Evolutionary conservation across 176 grass and related monocot genomes (phyloP).

Genomic region (Oryza glumipatula): DNA sequence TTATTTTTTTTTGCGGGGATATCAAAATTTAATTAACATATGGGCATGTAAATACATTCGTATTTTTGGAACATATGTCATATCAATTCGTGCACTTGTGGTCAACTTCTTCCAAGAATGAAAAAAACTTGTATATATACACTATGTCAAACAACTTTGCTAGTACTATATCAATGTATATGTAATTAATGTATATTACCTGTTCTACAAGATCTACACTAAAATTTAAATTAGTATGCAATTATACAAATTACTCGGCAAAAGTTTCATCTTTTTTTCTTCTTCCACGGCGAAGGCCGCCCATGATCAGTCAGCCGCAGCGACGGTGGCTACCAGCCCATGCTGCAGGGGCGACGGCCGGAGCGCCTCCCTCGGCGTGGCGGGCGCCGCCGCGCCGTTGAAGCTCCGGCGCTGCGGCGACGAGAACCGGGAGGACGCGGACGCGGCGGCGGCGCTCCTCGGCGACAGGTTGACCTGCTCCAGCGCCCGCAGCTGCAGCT

Average conservation of each 20-base stretch:
- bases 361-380: constrained; percentile 41
- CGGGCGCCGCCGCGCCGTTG: constrained; percentile 9
- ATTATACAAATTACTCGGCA: not conserved
- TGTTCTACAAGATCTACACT: too few species aligned
- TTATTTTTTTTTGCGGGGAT: too few species aligned
- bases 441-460: constrained; percentile 6
- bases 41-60: too few species aligned
- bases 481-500: constrained; percentile 75
- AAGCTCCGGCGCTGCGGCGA: constrained; percentile 45
- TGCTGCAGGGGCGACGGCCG: constrained; percentile 47
- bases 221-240: not conserved
- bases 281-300: not conserved
- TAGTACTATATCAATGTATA: too few species aligned
- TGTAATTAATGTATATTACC: too few species aligned
- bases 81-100: too few species aligned
- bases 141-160: too few species aligned
- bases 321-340: not conserved
- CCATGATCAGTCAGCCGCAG: constrained; percentile 7
- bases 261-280: not conserved
- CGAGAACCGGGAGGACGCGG: constrained; percentile 41
- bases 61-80: too few species aligned
- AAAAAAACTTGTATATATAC: too few species aligned
- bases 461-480: constrained; percentile 85
- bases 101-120: too few species aligned
- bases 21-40: too few species aligned